Base-by-base conservation (phyloP, 2,329 filamentous ascomycete genomes). In the Xylaria digitata region DNA sequence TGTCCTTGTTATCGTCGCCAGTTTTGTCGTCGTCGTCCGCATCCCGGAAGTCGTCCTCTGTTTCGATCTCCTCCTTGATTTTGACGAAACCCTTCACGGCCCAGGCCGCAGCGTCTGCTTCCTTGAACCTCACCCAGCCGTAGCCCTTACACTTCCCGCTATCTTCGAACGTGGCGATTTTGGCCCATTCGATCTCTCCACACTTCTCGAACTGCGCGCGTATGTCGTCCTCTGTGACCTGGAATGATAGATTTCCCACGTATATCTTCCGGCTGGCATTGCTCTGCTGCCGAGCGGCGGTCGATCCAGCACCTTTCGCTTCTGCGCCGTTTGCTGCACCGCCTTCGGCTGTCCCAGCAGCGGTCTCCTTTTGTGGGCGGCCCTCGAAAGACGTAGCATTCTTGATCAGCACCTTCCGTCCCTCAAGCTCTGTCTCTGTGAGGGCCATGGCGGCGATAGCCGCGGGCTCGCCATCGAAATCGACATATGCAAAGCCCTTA, bases 91-190 rank as follows among this genome's bases (percentile, higher is more conserved):
- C 95, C 77, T 89, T 90, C 71, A 97, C 93, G 3, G 92, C 92
- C 74, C 86, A 86, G 56, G 90, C 87, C 0, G 93, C 93, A 0
- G 91, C 87, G 63, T 92, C 89, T 11, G 94, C 77, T 57, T 94
- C 89, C 76, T 90, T 90, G 80, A 98, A 99, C 68, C 92, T 92
- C 68, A 99, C 89, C 94, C 96, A 99, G 6, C 91, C 96, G 81
- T 91, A 99, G 19, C 96, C 96, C 82, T 98, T 98, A 84, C 96
- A 99, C 82, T 98, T 99, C 49, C 96, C 96, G 21, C 91, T 91
- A 79, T 99, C 96, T 79, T 98, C 93, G 77, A 99, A 99, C 0
- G 94, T 97, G 2, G 96, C 96, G 72, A 98, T 84, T 81, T 97
- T 95, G 70, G 93, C 87, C 82, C 92, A 92, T 60, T 90, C 88